A percentile compares a stretch with the other conserved stretches of the same genome.
phyloP scores from a whole-genome alignment of 2,329 filamentous ascomycete genomes.

The Diaporthe capsici region DNA sequence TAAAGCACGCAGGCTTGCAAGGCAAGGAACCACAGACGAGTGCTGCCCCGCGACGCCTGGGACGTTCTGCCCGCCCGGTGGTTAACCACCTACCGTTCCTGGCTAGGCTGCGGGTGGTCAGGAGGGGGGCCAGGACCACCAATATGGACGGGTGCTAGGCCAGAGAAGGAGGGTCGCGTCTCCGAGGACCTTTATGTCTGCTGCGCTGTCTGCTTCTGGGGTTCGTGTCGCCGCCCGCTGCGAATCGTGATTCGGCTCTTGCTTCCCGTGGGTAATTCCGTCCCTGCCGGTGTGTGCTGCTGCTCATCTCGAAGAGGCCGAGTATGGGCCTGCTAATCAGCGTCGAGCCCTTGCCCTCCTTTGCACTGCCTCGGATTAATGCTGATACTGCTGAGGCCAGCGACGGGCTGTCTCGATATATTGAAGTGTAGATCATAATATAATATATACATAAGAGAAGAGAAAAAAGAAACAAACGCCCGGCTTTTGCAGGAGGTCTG shows the following conservation, averaged over 20 bases:
- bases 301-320: slow-evolving; percentile 18
- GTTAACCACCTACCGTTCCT: slow-evolving; percentile 37
- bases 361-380: not conserved
- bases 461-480: not conserved
- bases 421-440: slow-evolving; percentile 24
- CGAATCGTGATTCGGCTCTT: slow-evolving; percentile 22
- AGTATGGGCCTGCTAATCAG: slow-evolving; percentile 12
- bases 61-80: not conserved
- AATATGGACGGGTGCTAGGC: slow-evolving; percentile 34
- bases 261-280: slow-evolving; percentile 19
- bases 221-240: slow-evolving; percentile 17
- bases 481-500: not conserved
- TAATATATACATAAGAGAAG: not conserved
- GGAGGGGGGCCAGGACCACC: slow-evolving; percentile 23
- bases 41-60: not conserved
- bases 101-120: slow-evolving; percentile 31
- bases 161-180: slow-evolving; percentile 38
- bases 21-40: not conserved
- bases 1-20: not conserved
- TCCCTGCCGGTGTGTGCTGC: slow-evolving; percentile 9
- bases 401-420: slow-evolving; percentile 8
- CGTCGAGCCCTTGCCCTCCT: not conserved
- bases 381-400: not conserved
- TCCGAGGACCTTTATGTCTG: slow-evolving; percentile 20
- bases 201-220: slow-evolving; percentile 28